These are phyloP conservation scores for Lupinus albus DNA, from an alignment of 306 rosid genomes.

Conservation along the genomic window DNA sequence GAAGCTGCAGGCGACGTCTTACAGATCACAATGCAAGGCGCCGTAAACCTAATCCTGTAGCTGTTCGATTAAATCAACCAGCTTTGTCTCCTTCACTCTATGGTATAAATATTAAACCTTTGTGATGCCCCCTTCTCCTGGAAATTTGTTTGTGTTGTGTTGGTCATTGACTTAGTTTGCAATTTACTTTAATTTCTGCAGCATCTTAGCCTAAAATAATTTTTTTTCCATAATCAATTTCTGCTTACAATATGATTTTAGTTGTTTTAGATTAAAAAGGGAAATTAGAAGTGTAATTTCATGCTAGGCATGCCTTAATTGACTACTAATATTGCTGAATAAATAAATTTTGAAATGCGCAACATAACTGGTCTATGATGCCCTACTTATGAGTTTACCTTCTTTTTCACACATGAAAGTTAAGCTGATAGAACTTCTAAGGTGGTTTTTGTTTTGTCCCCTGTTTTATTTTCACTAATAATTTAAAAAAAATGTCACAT, in stretches of 20 bases:
- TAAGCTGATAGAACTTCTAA: slow-evolving; percentile 1
- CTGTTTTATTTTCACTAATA: not conserved
- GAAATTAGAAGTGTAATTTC: slow-evolving; percentile 14
- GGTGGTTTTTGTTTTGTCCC: not conserved
- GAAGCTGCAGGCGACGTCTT: slow-evolving; percentile 84
- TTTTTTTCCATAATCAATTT: not conserved
- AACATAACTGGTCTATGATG: not conserved
- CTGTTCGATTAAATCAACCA: slow-evolving; percentile 48
- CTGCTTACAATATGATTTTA: slow-evolving; percentile 16
- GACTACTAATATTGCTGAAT: slow-evolving; percentile 13
- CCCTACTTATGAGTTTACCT: slow-evolving; percentile 10
- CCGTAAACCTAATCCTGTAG: slow-evolving; percentile 62
- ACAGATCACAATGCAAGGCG: slow-evolving; percentile 87
- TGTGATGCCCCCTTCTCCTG: not conserved
- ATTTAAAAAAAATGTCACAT: not conserved
- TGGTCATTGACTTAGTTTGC: not conserved
- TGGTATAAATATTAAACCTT: slow-evolving; percentile 38
- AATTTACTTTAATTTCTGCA: not conserved
- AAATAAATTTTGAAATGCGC: slow-evolving; percentile 4
- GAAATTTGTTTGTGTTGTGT: not conserved
- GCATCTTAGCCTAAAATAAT: not conserved
- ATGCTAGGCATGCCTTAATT: not conserved
- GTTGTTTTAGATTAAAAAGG: not conserved
- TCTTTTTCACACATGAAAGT: not conserved
- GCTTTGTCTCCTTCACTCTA: slow-evolving; percentile 49